phyloP scores from a whole-genome alignment of 192 early-diverging fungal genomes.

The Linnemannia elongata region DNA sequence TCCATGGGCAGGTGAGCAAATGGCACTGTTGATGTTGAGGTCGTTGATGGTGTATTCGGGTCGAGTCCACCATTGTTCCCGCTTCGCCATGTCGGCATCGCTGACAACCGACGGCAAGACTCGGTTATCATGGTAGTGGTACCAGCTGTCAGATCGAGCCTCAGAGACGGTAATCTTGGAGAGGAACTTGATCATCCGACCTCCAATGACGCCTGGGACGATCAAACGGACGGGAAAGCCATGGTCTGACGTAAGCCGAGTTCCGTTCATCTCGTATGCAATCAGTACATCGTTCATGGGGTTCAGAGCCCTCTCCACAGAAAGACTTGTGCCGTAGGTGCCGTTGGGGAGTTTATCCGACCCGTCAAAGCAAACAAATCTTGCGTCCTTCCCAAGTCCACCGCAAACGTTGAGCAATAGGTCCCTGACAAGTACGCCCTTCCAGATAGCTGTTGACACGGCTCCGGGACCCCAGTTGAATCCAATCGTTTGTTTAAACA shows the following conservation, averaged over 20 bases:
- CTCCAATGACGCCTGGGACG: constrained; percentile 91
- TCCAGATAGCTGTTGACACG: constrained; percentile 71
- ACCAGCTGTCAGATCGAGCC: constrained; percentile 72
- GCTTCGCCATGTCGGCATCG: constrained; percentile 62
- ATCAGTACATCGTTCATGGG: constrained; percentile 78
- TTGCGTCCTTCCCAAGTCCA: constrained; percentile 34
- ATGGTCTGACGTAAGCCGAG: constrained; percentile 82
- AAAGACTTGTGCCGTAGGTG: constrained; percentile 82
- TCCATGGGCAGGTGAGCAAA: constrained; percentile 73
- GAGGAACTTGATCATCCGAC: constrained; percentile 91
- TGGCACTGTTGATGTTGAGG: constrained; percentile 84
- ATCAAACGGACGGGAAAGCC: constrained; percentile 90
- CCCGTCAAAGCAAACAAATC: constrained; percentile 71
- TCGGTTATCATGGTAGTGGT: constrained; percentile 88
- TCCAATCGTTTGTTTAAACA: constrained; percentile 70
- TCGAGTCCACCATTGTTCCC: constrained; percentile 63
- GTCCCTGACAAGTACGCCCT: constrained; percentile 68
- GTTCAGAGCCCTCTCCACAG: constrained; percentile 75
- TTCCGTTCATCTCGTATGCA: constrained; percentile 87
- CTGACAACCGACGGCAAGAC: constrained; percentile 82
- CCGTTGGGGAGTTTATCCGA: constrained; percentile 73
- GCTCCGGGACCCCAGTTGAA: constrained; percentile 74
- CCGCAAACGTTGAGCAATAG: constrained; percentile 58
- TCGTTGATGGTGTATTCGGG: constrained; percentile 81
- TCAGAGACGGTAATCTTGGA: constrained; percentile 69